Percentiles rank a stretch among this genome's conserved stretches.
Conservation (phyloP, 1,284 basidiomycete genomes). For the Tranzscheliella williamsii region DNA sequence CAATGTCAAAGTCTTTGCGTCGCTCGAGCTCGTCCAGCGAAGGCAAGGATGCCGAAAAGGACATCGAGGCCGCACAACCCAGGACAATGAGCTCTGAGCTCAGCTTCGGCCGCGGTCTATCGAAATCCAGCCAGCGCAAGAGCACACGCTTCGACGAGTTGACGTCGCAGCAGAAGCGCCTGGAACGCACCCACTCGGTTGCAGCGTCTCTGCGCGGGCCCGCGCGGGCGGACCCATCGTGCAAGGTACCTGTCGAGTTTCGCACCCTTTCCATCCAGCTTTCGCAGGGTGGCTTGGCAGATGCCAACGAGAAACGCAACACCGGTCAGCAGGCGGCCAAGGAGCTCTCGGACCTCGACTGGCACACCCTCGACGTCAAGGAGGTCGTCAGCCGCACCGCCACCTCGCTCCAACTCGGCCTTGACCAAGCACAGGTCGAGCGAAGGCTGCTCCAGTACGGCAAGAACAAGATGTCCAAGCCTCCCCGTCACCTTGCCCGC, state of each 20-base stretch:
- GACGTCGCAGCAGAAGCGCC: slow-evolving; percentile 1
- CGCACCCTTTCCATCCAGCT: slow-evolving; percentile 48
- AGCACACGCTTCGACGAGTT: slow-evolving; percentile 16
- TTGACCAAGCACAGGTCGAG: slow-evolving; percentile 64
- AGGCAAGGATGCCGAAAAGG: background rate
- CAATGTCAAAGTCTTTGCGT: too few species aligned
- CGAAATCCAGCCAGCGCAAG: slow-evolving; percentile 3
- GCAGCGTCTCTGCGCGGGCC: slow-evolving; percentile 11
- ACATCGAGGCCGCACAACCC: background rate
- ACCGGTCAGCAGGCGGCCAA: background rate
- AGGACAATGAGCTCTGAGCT: background rate
- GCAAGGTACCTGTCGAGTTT: slow-evolving; percentile 43
- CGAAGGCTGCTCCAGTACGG: slow-evolving; percentile 65
- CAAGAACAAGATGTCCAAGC: slow-evolving; percentile 65
- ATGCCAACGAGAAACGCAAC: background rate
- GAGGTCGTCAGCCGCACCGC: background rate
- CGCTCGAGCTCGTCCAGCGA: too few species aligned
- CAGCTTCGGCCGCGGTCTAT: slow-evolving; percentile 2
- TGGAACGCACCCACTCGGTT: slow-evolving; percentile 27
- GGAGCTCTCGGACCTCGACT: background rate
- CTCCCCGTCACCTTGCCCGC: slow-evolving; percentile 65
- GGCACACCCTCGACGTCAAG: background rate
- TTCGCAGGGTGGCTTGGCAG: slow-evolving; percentile 32
- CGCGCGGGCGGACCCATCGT: slow-evolving; percentile 1
- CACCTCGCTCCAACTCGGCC: slow-evolving; percentile 64